A percentile compares a stretch with the other conserved stretches of the same genome.
Conservation (phyloP, 305 asterid genomes). For the Plantago rigida region DNA sequence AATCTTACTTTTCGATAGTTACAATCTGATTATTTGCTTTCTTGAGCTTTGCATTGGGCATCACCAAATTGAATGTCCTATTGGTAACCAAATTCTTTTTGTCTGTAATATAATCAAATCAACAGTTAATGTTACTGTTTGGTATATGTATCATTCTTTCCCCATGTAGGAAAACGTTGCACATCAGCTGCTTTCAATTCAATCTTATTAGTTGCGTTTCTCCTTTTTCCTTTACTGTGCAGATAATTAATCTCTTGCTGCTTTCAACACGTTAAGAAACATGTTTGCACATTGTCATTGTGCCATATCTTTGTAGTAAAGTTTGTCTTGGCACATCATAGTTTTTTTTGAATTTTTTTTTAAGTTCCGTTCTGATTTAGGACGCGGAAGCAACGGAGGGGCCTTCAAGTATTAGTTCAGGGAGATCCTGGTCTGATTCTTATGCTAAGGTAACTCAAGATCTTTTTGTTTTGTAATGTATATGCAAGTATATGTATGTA, state of each 20-base stretch:
- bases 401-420: slow-evolving; percentile 41
- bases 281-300: not conserved
- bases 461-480: not conserved
- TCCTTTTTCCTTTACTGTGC: not conserved
- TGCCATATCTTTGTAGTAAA: slow-evolving; percentile 9
- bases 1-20: too few relatives aligned
- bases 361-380: slow-evolving; percentile 38
- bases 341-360: not conserved
- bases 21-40: too few relatives aligned
- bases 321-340: slow-evolving; percentile 13
- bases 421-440: slow-evolving; percentile 54
- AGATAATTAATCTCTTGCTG: not conserved
- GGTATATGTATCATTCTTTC: too few relatives aligned
- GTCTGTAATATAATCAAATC: not conserved
- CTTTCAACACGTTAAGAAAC: not conserved
- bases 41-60: not conserved
- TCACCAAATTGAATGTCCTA: not conserved
- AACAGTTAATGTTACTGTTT: not conserved
- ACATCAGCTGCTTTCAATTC: not conserved
- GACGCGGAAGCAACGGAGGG: slow-evolving; percentile 55
- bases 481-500: too few relatives aligned
- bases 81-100: not conserved
- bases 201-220: too few relatives aligned
- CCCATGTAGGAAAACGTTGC: not conserved
- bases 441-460: slow-evolving; percentile 41